A percentile compares a stretch with the other conserved stretches of the same genome.
Conservation (phyloP, 495 filamentous ascomycete species). For the Penicillium subrubescens region DNA sequence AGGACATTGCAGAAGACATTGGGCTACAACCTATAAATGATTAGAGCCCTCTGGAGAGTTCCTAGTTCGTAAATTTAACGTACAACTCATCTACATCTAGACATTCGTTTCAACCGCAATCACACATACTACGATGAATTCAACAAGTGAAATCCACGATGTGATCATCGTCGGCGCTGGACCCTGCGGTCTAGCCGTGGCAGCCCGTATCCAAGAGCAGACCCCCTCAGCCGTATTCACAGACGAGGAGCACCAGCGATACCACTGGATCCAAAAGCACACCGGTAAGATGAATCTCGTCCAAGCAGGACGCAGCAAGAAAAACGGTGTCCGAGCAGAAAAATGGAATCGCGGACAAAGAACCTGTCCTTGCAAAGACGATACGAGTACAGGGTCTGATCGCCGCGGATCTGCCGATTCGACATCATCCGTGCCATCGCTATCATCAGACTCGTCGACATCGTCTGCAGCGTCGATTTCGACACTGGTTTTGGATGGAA, state of each 20-base stretch:
- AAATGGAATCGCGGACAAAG: constrained; percentile 31
- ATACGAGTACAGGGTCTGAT: constrained; percentile 1
- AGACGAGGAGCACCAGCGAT: constrained; percentile 65
- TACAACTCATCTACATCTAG: neutral
- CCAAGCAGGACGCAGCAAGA: constrained; percentile 31
- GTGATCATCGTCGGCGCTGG: constrained; percentile 65
- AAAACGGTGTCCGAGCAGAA: constrained; percentile 33
- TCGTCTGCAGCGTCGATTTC: constrained; percentile 31
- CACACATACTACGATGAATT: neutral
- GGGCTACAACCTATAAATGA: neutral
- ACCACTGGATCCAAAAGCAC: constrained; percentile 64
- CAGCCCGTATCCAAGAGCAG: constrained; percentile 59
- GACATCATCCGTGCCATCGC: constrained; percentile 31
- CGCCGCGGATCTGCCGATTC: constrained; percentile 28
- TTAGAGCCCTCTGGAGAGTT: neutral
- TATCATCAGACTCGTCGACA: constrained; percentile 33
- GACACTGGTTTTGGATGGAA: constrained; percentile 55
- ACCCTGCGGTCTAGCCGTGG: constrained; percentile 62
- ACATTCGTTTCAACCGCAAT: neutral
- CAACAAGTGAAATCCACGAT: constrained; percentile 45
- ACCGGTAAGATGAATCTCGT: constrained; percentile 48
- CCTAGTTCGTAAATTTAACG: neutral
- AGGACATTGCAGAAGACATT: constrained; percentile 26
- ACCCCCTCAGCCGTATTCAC: constrained; percentile 67
- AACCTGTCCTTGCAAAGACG: constrained; percentile 18